phyloP scores from a whole-genome alignment of 2,329 filamentous ascomycete genomes.

The Epicoccum sorghinum region DNA sequence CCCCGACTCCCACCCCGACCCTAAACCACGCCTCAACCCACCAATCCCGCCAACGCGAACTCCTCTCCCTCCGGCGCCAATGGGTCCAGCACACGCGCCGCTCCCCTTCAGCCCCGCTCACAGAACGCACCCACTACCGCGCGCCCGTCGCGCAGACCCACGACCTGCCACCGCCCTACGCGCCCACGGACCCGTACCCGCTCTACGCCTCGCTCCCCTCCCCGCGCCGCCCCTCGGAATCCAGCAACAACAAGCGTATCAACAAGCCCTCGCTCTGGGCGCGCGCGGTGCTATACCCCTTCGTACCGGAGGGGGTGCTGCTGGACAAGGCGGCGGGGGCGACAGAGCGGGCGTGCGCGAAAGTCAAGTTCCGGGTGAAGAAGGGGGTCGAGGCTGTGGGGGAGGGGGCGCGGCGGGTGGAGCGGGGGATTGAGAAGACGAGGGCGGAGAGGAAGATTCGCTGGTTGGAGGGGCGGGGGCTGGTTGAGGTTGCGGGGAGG shows the following conservation, averaged over 20 bases:
- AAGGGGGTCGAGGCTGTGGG: not conserved
- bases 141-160: not conserved
- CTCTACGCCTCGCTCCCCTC: not conserved
- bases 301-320: not conserved
- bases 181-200: not conserved
- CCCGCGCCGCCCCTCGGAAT: not conserved
- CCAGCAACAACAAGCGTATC: no score
- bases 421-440: not conserved
- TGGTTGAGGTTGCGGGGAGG: no score
- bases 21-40: not conserved
- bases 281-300: not conserved
- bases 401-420: not conserved
- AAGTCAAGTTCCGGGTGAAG: not conserved
- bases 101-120: not conserved
- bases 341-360: not conserved
- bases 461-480: not conserved
- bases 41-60: not conserved
- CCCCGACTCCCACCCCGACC: not conserved
- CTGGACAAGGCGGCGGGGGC: not conserved
- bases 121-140: slow-evolving; percentile 3
- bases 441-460: not conserved
- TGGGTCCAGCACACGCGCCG: not conserved
- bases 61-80: not conserved
- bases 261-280: not conserved
- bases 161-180: slow-evolving; percentile 5